Evolutionary conservation across 768 basidiomycete species (phyloP), one percentile per base, ranked within the genome.

Genomic region (Flagelloscypha sp.): DNA sequence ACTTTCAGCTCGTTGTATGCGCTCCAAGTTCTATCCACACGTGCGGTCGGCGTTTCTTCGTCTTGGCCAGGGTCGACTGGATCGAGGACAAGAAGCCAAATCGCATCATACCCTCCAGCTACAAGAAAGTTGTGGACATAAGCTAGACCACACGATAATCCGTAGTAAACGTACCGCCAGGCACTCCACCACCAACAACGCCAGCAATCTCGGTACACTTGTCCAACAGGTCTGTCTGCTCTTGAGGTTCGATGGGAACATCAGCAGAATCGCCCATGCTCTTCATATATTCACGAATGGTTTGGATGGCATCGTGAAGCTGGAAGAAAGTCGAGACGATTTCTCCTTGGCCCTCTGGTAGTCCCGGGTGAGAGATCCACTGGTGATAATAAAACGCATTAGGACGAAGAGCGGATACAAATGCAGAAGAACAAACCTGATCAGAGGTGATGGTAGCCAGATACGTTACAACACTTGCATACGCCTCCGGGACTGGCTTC

Each of bases 31-130:
- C 64, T 61, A 54, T 88, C 81, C 30, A 90, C 65, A 16, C 74
- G 72, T 20, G 66, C 55, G 17, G 75, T 52, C 3, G 85, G 77
- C 20, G 49, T 45, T 36, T 57, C 53, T 46, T 70, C 61, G 41
- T 68, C 62, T 7, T 66, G 64, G 24, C 57, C 57, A 27, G 62
- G 58, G 31, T 59, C 56, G 42, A 61, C 47, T 24, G 76, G 70
- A 30, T 84, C 79, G 48, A 84, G 71, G 12, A 92, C 74, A 11
- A 99, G 73, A 5, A 99, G 64, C 89, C 92, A 98, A 40, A 98
- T 74, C 6, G 95, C 95, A 53, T 99, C 95, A 56, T 86, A 98
- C 2, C 95, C 95, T 7, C 95, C 95, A 35, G 95, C 95, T 97
- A 45, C 36, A 23, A 17, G n/a, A n/a, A 24, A 36, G 15, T 17